A percentile compares a stretch with the other conserved stretches of the same genome.
phyloP scores from a whole-genome alignment of 1,284 basidiomycete genomes.

The Athelia sp. region DNA sequence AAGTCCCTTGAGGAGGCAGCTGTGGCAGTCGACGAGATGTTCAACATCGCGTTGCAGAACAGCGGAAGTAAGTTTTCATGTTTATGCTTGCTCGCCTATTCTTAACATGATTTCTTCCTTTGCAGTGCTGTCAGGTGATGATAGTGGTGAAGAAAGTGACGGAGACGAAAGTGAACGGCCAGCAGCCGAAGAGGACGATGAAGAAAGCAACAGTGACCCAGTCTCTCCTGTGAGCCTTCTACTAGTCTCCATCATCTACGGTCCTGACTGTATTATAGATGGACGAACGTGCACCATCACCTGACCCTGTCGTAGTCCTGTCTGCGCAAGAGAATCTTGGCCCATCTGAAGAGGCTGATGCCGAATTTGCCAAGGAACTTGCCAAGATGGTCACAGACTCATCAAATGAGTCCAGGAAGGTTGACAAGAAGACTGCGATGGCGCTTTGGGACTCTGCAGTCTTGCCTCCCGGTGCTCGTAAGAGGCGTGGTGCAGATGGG shows the following conservation, averaged over 20 bases:
- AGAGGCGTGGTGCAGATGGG: constrained; percentile 51
- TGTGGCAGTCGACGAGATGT: constrained; percentile 83
- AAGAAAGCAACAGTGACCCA: constrained; percentile 36
- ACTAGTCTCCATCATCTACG: background rate
- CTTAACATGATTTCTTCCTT: constrained; percentile 4
- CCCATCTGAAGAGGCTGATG: constrained; percentile 83
- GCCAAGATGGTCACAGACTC: constrained; percentile 92
- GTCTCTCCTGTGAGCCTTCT: constrained; percentile 46
- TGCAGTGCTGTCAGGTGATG: constrained; percentile 41
- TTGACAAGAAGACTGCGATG: constrained; percentile 78
- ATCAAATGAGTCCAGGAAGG: constrained; percentile 75
- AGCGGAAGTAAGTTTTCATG: constrained; percentile 41
- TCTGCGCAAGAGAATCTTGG: constrained; percentile 66
- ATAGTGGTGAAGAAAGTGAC: constrained; percentile 72
- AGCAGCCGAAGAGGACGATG: constrained; percentile 50
- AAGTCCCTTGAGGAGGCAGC: constrained; percentile 85
- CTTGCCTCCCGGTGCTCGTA: constrained; percentile 56
- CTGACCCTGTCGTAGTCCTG: constrained; percentile 70
- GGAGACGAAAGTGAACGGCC: constrained; percentile 54
- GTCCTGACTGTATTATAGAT: constrained; percentile 30
- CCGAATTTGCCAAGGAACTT: constrained; percentile 92
- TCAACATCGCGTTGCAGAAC: constrained; percentile 59
- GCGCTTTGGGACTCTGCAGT: constrained; percentile 86
- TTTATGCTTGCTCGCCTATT: constrained; percentile 2
- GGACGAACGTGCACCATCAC: constrained; percentile 67